Conservation (phyloP, 805 yeast genomes). For the Yarrowia osloensis region DNA sequence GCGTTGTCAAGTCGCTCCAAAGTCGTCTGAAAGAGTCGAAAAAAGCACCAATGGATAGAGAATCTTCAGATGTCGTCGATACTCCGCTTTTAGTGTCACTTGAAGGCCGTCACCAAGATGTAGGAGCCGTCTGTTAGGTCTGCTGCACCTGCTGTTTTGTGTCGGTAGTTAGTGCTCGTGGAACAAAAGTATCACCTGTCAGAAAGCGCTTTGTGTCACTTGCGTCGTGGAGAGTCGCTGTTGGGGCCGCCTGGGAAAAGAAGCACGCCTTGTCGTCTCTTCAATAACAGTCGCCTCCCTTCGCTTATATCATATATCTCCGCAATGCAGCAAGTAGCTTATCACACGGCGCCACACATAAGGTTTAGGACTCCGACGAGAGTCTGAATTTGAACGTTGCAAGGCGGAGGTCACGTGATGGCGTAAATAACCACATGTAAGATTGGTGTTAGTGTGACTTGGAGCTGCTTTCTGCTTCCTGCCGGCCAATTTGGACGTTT, state of each 20-base stretch:
- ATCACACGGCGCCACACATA: conserved; percentile 6
- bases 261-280: background rate
- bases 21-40: no score
- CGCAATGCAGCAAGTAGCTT: conserved; percentile 24
- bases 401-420: background rate
- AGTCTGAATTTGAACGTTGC: background rate
- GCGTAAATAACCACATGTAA: background rate
- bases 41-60: background rate
- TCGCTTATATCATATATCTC: conserved; percentile 1
- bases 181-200: background rate
- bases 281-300: background rate
- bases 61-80: background rate
- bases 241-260: background rate
- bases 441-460: background rate
- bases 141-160: background rate
- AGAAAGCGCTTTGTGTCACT: no score
- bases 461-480: background rate
- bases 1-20: no score
- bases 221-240: no score
- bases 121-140: background rate
- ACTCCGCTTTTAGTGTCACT: background rate
- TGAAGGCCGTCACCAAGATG: background rate
- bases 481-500: background rate
- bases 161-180: background rate
- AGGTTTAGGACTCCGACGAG: conserved; percentile 13